Conservation (phyloP, 2,329 filamentous ascomycete genomes). For the Xylaria sp. region DNA sequence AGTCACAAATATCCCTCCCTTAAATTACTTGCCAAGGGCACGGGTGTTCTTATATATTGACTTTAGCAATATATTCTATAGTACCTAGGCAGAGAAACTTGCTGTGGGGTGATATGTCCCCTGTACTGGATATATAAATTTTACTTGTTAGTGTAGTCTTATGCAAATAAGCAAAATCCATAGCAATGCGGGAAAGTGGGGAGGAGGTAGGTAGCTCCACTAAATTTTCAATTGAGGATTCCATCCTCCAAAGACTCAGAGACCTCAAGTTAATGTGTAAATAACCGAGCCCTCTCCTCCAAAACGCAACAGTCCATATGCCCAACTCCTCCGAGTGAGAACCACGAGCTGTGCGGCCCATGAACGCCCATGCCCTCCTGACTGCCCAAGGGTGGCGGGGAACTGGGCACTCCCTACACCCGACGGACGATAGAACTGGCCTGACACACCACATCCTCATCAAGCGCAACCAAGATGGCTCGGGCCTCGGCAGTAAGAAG, state of each 20-base stretch:
- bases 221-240: slow-evolving; percentile 36
- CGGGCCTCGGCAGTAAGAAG: slow-evolving; percentile 82
- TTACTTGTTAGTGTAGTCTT: no score
- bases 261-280: background rate
- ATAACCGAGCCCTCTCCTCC: background rate
- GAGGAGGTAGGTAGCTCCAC: slow-evolving; percentile 30
- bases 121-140: no score
- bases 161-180: background rate
- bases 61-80: no score
- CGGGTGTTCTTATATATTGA: no score
- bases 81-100: no score
- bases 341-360: slow-evolving; percentile 50
- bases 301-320: background rate
- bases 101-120: no score
- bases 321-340: background rate
- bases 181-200: background rate
- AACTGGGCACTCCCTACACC: slow-evolving; percentile 86
- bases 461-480: slow-evolving; percentile 80
- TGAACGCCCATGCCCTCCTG: slow-evolving; percentile 88
- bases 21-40: no score
- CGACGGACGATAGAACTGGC: slow-evolving; percentile 75
- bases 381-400: slow-evolving; percentile 91
- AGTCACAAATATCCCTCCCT: no score
- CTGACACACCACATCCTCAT: slow-evolving; percentile 86
- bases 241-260: background rate